Base-by-base conservation (phyloP, 257 asterid species). In the Solanum lignicaule region DNA sequence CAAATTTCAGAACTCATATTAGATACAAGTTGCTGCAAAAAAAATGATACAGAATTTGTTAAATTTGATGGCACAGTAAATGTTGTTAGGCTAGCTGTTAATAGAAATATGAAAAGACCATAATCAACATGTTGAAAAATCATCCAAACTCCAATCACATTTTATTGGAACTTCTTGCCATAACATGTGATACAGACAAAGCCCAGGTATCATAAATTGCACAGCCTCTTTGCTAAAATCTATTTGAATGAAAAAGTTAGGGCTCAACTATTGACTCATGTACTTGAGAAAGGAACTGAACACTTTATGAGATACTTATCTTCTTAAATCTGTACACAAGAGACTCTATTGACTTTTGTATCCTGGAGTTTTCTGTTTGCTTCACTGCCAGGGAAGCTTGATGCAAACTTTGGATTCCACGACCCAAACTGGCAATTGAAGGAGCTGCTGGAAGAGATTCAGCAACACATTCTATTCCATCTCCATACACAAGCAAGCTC, bases 371-470 rank as follows among this genome's bases (percentile, higher is more conserved):
- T 92, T 95, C 98, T 20, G 90, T 90, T 83, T 90, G 93, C 91
- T 89, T 89, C 52, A 92, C 92, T 6, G 91, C 93, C 88, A 88
- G 84, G n/a, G 99, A 93, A 9, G 96, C 97, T 90, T 91, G 91
- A 85, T 92, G 99, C 73, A 97, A 86, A 68, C 92, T 97, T 52
- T 87, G 93, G 87, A 97, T 92, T 65, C 99, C 99, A 43, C 98
- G 98, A 25, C 99, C 99, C 95, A 97, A 92, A 87, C 92, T 93
- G 60, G 98, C 99, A 48, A 97, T 97, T 4, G 98, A 95, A 79
- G 95, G 93, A 87, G 99, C 99, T 4, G 92, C 88, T 13, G 98
- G 99, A 62, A 92, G 87, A 4, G 98, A 97, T 83, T 97, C 99
- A 9, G 94, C 97, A 86, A 90, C 99, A 93, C 98, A 95, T 89